Conservation (phyloP, 2,329 filamentous ascomycete genomes). For the Colletotrichum truncatum region DNA sequence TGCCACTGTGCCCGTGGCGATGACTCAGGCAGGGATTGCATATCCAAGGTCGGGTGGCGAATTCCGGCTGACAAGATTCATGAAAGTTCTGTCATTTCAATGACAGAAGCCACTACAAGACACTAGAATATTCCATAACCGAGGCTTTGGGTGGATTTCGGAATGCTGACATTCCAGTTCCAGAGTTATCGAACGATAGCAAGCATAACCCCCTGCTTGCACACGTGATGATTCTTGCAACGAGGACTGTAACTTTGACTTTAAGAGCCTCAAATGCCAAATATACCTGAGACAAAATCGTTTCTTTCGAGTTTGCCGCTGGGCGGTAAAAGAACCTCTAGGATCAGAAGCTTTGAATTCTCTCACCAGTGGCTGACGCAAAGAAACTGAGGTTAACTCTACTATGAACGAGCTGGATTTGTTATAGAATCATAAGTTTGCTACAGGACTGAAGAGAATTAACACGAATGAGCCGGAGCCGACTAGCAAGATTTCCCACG, state of each 20-base stretch:
- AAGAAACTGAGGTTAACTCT: no score
- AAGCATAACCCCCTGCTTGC: no score
- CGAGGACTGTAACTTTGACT: not conserved
- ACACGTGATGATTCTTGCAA: not conserved
- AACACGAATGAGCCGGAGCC: no score
- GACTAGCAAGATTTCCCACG: no score
- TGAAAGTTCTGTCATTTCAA: not conserved
- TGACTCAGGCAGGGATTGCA: not conserved
- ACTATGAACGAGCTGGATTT: no score
- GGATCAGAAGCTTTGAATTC: no score
- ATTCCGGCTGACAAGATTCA: not conserved
- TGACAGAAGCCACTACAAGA: not conserved
- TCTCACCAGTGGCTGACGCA: no score
- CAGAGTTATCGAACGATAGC: not conserved
- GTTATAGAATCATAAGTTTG: no score
- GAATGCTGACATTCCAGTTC: not conserved
- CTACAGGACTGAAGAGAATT: no score
- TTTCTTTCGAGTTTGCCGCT: no score
- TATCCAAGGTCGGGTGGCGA: not conserved
- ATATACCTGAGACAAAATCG: constrained; percentile 9
- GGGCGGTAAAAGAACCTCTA: no score
- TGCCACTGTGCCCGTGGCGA: not conserved
- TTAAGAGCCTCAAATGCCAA: not conserved
- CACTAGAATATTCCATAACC: not conserved
- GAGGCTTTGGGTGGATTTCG: not conserved